Evolutionary conservation across 2,329 filamentous ascomycete genomes (phyloP).

Genomic region (Hypoxylon sp.): DNA sequence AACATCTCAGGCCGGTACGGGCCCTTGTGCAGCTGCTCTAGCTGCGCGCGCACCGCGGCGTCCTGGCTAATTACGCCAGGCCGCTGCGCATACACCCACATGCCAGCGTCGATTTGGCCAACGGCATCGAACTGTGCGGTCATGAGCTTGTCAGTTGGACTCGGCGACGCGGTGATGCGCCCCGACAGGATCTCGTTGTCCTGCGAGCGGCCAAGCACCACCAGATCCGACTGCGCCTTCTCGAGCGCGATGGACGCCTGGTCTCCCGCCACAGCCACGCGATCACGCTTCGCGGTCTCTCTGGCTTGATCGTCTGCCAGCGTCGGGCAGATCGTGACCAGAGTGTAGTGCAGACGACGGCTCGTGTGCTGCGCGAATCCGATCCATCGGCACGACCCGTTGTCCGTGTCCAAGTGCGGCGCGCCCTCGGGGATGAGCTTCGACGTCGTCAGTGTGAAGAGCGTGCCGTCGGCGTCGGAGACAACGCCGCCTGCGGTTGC

Average conservation of each 20-base stretch:
- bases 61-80: background rate
- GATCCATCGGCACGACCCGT: slow-evolving; percentile 5
- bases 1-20: background rate
- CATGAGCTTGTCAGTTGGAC: slow-evolving; percentile 1
- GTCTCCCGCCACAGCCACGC: background rate
- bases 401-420: slow-evolving; percentile 8
- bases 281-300: background rate
- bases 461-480: background rate
- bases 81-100: slow-evolving; percentile 23
- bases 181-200: slow-evolving; percentile 10
- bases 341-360: slow-evolving; percentile 2
- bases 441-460: slow-evolving; percentile 13
- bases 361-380: slow-evolving; percentile 5
- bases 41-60: background rate
- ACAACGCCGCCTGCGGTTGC: slow-evolving; percentile 18
- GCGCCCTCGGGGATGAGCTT: background rate
- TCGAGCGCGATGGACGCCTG: background rate
- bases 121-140: slow-evolving; percentile 7
- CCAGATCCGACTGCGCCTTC: background rate
- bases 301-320: background rate
- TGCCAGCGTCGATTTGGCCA: slow-evolving; percentile 4
- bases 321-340: slow-evolving; percentile 8
- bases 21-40: background rate
- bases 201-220: slow-evolving; percentile 10
- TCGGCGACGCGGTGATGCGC: slow-evolving; percentile 1